phyloP scores from a whole-genome alignment of 768 basidiomycete species.

The Podaxis rugospora region DNA sequence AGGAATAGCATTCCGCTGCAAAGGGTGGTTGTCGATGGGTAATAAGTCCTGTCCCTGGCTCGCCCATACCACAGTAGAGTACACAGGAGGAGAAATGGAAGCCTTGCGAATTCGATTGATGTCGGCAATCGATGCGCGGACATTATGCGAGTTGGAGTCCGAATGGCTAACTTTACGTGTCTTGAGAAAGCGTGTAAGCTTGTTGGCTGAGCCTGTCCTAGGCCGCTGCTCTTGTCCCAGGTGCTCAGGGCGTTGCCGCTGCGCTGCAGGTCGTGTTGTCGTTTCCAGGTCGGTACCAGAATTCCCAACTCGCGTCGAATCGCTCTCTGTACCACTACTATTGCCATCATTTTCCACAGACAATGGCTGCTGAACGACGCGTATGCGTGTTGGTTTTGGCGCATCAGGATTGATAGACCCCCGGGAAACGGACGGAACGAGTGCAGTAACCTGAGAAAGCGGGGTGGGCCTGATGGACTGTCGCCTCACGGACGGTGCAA shows the following conservation, averaged over 20 bases:
- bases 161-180: slow-evolving; percentile 2
- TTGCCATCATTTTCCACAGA: not conserved
- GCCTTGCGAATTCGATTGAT: slow-evolving; percentile 15
- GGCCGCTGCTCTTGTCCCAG: not conserved
- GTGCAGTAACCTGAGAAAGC: slow-evolving; percentile 6
- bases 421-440: not conserved
- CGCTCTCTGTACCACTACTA: slow-evolving; percentile 14
- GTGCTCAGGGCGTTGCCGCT: not conserved
- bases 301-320: slow-evolving; percentile 9
- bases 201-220: slow-evolving; percentile 5
- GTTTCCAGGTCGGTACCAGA: not conserved
- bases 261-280: slow-evolving; percentile 9
- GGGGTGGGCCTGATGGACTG: slow-evolving; percentile 3
- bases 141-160: not conserved
- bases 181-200: slow-evolving; percentile 14
- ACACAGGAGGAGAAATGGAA: slow-evolving; percentile 21
- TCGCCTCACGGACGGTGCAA: not conserved
- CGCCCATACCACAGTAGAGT: slow-evolving; percentile 17
- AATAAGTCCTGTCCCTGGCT: slow-evolving; percentile 9
- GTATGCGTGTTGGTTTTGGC: not conserved
- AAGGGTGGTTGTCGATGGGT: slow-evolving; percentile 12
- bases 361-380: not conserved
- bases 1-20: slow-evolving; percentile 11
- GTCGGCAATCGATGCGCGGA: slow-evolving; percentile 5
- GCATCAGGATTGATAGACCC: not conserved